Evolutionary conservation across 2,329 filamentous ascomycete species (phyloP).

Genomic region (Pestalotiopsis fici): DNA sequence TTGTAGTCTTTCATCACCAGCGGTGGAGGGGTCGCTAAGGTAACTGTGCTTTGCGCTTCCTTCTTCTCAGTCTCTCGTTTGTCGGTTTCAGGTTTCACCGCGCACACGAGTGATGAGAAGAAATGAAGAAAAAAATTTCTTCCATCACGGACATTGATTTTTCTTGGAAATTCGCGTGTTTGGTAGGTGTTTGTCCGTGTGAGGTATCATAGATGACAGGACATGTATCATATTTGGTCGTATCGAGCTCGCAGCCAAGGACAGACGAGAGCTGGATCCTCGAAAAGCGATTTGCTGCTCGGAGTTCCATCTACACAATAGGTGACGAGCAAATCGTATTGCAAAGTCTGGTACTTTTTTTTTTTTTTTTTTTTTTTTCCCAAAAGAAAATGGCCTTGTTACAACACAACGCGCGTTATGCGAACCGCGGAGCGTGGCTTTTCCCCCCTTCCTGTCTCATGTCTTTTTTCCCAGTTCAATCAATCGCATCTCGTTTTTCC

Average conservation of each 20-base stretch:
- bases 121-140: neutral
- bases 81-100: neutral
- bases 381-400: too few relatives aligned
- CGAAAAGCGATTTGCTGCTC: neutral
- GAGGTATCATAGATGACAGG: neutral
- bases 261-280: neutral
- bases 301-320: neutral
- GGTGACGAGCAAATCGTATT: neutral
- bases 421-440: neutral
- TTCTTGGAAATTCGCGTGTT: neutral
- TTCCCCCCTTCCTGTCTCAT: neutral
- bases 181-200: neutral
- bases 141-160: too few relatives aligned
- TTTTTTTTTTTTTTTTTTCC: too few relatives aligned
- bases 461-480: neutral
- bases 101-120: neutral
- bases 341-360: neutral
- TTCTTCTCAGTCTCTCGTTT: neutral
- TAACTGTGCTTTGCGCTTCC: neutral
- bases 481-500: neutral
- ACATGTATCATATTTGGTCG: neutral
- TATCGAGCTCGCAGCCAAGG: neutral
- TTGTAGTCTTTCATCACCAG: neutral
- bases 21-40: slow-evolving; percentile 1
- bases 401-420: neutral